Conservation (phyloP, 2,329 filamentous ascomycete genomes). For the Penicillium sp. region DNA sequence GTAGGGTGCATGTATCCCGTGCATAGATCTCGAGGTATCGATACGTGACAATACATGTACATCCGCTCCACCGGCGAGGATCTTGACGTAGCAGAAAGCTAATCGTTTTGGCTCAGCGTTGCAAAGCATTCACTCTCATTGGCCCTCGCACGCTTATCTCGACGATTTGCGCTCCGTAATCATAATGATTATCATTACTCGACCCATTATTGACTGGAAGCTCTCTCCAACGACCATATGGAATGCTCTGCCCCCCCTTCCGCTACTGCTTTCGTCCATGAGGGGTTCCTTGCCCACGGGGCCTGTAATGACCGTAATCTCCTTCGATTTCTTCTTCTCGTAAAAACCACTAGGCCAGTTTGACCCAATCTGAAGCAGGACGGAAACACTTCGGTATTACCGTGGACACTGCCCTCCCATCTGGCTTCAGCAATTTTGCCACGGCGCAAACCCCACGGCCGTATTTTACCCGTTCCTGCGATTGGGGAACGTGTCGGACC, state of each 20-base stretch:
- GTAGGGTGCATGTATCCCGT: not conserved
- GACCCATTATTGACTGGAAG: slow-evolving; percentile 4
- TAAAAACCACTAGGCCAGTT: not conserved
- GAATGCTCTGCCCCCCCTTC: slow-evolving; percentile 14
- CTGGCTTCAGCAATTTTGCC: slow-evolving; percentile 12
- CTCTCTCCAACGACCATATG: slow-evolving; percentile 6
- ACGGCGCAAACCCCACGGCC: slow-evolving; percentile 19
- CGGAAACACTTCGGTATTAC: not conserved
- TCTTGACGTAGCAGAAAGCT: slow-evolving; percentile 40
- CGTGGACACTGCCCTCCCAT: not conserved
- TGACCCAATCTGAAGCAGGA: not conserved
- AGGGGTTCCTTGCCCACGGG: not conserved
- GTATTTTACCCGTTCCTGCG: slow-evolving; percentile 24
- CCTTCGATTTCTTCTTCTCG: not conserved
- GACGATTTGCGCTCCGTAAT: slow-evolving; percentile 21
- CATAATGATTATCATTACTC: slow-evolving; percentile 26
- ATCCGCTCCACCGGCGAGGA: slow-evolving; percentile 11
- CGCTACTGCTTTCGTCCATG: slow-evolving; percentile 15
- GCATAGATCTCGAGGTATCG: slow-evolving; percentile 1
- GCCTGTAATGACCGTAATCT: not conserved
- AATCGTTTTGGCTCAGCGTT: slow-evolving; percentile 33
- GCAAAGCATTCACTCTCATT: slow-evolving; percentile 33
- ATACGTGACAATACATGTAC: slow-evolving; percentile 4
- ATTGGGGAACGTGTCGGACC: slow-evolving; percentile 10
- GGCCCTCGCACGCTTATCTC: slow-evolving; percentile 33